Base-by-base conservation (phyloP, 208 protist genomes). In the Leishmania tropica region DNA sequence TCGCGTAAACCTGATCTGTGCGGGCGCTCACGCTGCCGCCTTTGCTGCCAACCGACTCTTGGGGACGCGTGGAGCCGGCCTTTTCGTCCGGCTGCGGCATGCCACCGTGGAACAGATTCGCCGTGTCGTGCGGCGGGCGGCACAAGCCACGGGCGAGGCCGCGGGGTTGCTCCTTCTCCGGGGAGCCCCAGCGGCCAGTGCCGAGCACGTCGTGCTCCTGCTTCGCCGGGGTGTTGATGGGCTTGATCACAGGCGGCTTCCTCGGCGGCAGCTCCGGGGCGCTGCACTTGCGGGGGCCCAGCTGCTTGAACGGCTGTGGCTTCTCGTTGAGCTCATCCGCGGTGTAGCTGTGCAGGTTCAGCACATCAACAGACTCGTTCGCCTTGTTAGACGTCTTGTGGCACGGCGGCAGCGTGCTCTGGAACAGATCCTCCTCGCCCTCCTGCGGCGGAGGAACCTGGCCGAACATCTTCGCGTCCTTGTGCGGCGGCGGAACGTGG, bases 141-240 rank as follows among this genome's bases (percentile, higher is more conserved):
- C 87, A 91, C 48, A 56, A 76, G 81, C 85, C 87, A 31, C 79
- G 77, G 47, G 83, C 94, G 28, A 87, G 67, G 60, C 90, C 87
- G 73, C 82, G 83, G 37, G 60, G 74, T 35, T 87, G 84, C 74
- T 87, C 58, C 73, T 83, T 72, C 82, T 92, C 88, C 65, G 84
- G 76, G 64, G 91, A 87, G 51, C 89, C 89, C 72, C 87, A 89
- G 72, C 87, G 88, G 51, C 92, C 94, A 64, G 88, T 93, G 60
- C 94, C 90, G 70, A 97, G 88, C 54, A 97, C 88, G 75, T 97
- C 94, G 87, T 97, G 94, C 76, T 93, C 90, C 54, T 86, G 84
- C 83, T 93, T 95, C 11, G 94, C 94, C 68, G 51, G 35, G 1
- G 84, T 88, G 76, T 94, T 90, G 78, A 95, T 88, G 19, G 81